phyloP scores from a whole-genome alignment of 495 filamentous ascomycete genomes.

The Penicillium riverlandense region DNA sequence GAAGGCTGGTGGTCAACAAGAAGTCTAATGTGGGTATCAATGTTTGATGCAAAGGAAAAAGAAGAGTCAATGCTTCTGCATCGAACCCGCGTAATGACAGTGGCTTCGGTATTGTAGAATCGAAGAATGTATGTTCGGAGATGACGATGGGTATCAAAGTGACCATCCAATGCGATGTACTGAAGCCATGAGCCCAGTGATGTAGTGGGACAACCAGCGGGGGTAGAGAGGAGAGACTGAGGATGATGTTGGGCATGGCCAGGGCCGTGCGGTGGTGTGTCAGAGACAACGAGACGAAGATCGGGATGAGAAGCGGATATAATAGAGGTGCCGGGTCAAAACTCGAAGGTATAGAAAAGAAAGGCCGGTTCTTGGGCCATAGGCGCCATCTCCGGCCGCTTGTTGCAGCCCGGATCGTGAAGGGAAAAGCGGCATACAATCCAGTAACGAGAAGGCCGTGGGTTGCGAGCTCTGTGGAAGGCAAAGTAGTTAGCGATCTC shows the following conservation, averaged over 20 bases:
- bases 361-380: conserved; percentile 19
- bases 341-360: conserved; percentile 53
- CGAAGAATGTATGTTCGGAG: conserved; percentile 35
- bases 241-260: conserved; percentile 70
- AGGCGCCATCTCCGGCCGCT: conserved; percentile 18
- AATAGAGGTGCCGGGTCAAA: conserved; percentile 91
- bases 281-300: conserved; percentile 74
- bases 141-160: conserved; percentile 54
- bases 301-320: conserved; percentile 71
- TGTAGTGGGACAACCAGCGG: conserved; percentile 59
- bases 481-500: no score
- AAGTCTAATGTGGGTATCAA: conserved; percentile 66
- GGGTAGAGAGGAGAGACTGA: conserved; percentile 74
- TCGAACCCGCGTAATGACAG: conserved; percentile 38
- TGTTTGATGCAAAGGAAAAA: conserved; percentile 83
- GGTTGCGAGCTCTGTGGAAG: conserved; percentile 37
- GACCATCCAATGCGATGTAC: conserved; percentile 65
- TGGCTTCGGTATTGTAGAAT: conserved; percentile 19
- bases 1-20: conserved; percentile 79
- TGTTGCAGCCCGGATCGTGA: conserved; percentile 20
- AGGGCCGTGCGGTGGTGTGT: conserved; percentile 45
- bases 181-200: conserved; percentile 44
- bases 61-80: conserved; percentile 55
- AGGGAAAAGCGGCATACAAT: conserved; percentile 42
- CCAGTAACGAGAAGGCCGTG: conserved; percentile 31